These are phyloP conservation scores for Musa troglodytarum DNA, from an alignment of 176 grass and related monocot genomes.

Conservation along the genomic window DNA sequence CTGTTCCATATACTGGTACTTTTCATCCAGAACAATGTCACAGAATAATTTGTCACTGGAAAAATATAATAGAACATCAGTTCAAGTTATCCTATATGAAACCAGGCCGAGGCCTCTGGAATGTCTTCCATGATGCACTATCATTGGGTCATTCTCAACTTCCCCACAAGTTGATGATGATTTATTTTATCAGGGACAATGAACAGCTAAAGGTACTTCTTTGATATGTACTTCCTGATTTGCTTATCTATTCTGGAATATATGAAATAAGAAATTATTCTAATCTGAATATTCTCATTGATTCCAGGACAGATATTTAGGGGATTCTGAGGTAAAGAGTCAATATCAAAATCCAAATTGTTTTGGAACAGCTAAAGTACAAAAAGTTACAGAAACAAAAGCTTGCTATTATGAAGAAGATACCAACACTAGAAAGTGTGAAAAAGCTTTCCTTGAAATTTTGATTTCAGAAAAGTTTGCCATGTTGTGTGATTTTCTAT, in stretches of 20 bases:
- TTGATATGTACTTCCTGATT: neutral
- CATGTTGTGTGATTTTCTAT: constrained; percentile 61
- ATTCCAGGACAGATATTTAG: constrained; percentile 4
- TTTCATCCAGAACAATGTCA: constrained; percentile 23
- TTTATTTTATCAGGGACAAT: neutral
- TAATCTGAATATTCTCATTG: neutral
- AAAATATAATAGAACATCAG: constrained; percentile 40
- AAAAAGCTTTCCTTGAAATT: constrained; percentile 53
- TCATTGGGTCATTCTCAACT: constrained; percentile 3
- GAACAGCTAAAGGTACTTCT: constrained; percentile 4
- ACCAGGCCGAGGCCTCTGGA: constrained; percentile 48
- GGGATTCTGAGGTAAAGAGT: neutral
- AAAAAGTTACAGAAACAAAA: neutral
- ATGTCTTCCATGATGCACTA: constrained; percentile 50
- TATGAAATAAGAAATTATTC: neutral
- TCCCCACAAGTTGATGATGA: neutral
- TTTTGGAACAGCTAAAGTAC: neutral
- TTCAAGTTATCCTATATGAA: constrained; percentile 38
- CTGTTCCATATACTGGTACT: constrained; percentile 17
- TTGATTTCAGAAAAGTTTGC: constrained; percentile 72
- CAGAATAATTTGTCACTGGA: constrained; percentile 41
- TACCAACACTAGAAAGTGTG: constrained; percentile 37
- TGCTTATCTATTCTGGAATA: neutral
- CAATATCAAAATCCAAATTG: neutral
- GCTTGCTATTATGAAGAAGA: constrained; percentile 14